Conservation (phyloP, 2,329 filamentous ascomycete species). For the Fusarium udum region DNA sequence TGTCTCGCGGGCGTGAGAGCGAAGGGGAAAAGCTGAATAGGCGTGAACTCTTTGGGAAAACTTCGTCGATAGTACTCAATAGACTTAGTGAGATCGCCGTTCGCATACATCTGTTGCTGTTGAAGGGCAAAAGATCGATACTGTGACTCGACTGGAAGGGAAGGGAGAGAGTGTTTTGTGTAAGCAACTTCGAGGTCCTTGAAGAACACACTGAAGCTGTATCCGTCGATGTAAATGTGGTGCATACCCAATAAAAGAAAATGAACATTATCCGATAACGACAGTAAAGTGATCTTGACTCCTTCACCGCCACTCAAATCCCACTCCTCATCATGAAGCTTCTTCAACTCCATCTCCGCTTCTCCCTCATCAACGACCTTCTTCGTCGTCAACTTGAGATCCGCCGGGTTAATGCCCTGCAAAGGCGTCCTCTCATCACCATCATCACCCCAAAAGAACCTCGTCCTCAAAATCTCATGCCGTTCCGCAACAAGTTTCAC, state of each 20-base stretch:
- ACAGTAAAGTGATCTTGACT: neutral
- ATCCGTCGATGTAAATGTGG: conserved; percentile 7
- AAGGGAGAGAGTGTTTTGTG: neutral
- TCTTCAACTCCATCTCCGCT: neutral
- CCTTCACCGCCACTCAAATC: neutral
- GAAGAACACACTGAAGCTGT: neutral
- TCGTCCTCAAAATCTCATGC: neutral
- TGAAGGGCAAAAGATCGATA: neutral
- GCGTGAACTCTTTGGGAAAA: neutral
- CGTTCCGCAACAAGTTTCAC: neutral
- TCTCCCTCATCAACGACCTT: neutral
- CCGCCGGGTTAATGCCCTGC: neutral
- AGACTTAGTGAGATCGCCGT: neutral
- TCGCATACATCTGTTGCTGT: neutral
- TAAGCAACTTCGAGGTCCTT: neutral
- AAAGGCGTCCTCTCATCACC: neutral
- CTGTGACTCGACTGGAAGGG: neutral
- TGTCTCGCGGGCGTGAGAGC: neutral
- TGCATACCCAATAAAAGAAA: conserved; percentile 2
- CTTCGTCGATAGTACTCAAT: neutral
- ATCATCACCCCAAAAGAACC: neutral
- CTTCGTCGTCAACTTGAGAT: neutral
- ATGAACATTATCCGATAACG: neutral
- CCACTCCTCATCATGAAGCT: neutral
- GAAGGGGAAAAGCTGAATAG: neutral